Base-by-base conservation (phyloP, 192 early-diverging fungal species). In the Linnemannia zychae region DNA sequence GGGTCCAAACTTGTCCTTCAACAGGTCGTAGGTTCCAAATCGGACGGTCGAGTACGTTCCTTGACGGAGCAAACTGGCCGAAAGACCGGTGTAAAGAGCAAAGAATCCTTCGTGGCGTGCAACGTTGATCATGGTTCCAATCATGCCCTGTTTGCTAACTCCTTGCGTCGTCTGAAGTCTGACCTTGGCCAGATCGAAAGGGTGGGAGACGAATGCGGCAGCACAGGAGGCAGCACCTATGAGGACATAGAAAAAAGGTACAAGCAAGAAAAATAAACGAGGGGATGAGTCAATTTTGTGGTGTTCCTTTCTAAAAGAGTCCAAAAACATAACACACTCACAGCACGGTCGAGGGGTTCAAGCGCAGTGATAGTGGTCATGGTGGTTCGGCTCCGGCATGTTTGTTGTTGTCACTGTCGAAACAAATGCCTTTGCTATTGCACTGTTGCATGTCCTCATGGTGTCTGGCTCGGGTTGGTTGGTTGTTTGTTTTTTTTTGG, bases 151-250 rank as follows among this genome's bases (percentile, higher is more conserved):
- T 50, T 78, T 84, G 3, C 71, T 84, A 22, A 88, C 80, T 4
- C 93, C 93, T 38, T 94, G 95, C 34, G 89, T 90, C 18, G 96
- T 99, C 82, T 99, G 98, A 60, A 98, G 84, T 13, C 97, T 93
- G 36, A 99, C 98, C 84, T 99, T 98, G 69, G 95, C 90, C 52
- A 97, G 90, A 84, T 97, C 96, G 63, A 99, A 90, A 66, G 95
- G 94, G 84, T 98, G 94, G 0, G 93, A 93, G 38, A 95, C 92
- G 15, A 93, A 86, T 34, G 91, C 91, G 1, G 93, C 92, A 17
- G 87, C 49, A 48, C 90, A 91, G 46, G 93, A 90, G 40, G 93
- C 91, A 6, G 89, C 91, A 44, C 90, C 91, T 84, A 57, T 40
- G 20, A 33, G 40, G 40, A n/a, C n/a, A n/a, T n/a, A n/a, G n/a